Evolutionary conservation across 345 rosid species (phyloP), one percentile per base, ranked within the genome.

Genomic region (Eucalyptus curtisii): DNA sequence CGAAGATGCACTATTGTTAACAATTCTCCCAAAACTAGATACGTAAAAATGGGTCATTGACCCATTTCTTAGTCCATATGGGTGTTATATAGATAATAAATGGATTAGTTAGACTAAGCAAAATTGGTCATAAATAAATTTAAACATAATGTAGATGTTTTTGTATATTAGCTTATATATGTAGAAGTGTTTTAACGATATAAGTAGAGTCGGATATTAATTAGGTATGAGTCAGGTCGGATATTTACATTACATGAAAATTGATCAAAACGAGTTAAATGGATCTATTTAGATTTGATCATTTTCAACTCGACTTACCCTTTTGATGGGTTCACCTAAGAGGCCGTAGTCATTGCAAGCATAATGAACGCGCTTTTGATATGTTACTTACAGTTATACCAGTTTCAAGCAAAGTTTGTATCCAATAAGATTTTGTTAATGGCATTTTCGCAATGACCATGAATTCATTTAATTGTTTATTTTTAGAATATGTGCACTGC

Each of bases 321-420:
- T 55, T 55, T 55, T 24, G 13, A 49, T 49, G 50, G 50, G 15
- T 49, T 49, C 16, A 49, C 15, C 15, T 49, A 13, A 30, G 68
- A 61, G 68, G 68, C 33, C 2, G 2, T 30, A 11, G 15, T 61
- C 31, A 30, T 13, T 6, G 68, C 33, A 13, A 61, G 8, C 31
- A 27, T 8, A 24, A 55, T 22, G 30, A 55, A 55, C 2, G 3
- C 3, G 2, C 0, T 5, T 22, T 55, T 55, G 13, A 4, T 55
- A 30, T 2, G 68, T 12, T 0, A 61, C 2, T 55, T 55, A 55
- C 1, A 0, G 6, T 9, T 55, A 55, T 10, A 10, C 0, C 0
- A 1, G 1, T 22, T 20, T 52, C 1, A 22, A 24, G 13, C 6
- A 55, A 4, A 55, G 13, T 25, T 30, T 13, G 2, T 61, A 61